phyloP scores from a whole-genome alignment of 768 basidiomycete genomes.

The Mycena haematopus region DNA sequence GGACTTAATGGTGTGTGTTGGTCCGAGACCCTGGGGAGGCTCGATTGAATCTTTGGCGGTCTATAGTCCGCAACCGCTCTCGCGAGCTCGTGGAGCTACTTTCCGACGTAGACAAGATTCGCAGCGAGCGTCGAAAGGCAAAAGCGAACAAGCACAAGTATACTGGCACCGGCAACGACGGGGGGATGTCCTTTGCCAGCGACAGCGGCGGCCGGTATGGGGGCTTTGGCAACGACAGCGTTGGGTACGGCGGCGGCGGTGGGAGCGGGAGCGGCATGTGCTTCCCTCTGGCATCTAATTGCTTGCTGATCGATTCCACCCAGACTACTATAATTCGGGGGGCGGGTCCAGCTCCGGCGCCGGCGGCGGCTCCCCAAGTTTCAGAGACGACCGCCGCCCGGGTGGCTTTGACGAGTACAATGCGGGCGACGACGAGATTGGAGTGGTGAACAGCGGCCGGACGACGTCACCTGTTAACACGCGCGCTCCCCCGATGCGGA shows the following conservation, averaged over 20 bases:
- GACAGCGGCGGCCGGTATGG: conserved; percentile 56
- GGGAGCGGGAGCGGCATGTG: conserved; percentile 38
- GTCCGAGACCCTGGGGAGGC: not conserved
- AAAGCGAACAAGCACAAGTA: conserved; percentile 93
- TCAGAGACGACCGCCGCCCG: conserved; percentile 62
- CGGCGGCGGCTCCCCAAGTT: conserved; percentile 52
- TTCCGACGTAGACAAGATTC: conserved; percentile 89
- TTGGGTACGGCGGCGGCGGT: conserved; percentile 50
- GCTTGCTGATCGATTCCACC: not conserved
- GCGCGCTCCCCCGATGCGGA: conserved; percentile 38
- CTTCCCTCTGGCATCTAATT: conserved; percentile 4
- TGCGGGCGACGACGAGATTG: conserved; percentile 87
- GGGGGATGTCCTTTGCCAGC: conserved; percentile 56
- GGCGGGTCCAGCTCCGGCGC: conserved; percentile 45
- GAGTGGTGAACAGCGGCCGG: conserved; percentile 38
- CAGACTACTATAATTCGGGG: conserved; percentile 37
- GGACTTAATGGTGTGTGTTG: conserved; percentile 85
- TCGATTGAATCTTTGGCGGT: not conserved
- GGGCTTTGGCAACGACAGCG: conserved; percentile 49
- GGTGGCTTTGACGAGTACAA: conserved; percentile 90
- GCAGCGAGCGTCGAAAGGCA: conserved; percentile 89
- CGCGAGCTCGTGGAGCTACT: conserved; percentile 93
- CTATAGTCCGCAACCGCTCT: conserved; percentile 89
- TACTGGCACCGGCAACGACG: conserved; percentile 84
- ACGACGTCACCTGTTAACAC: conserved; percentile 44